phyloP scores from a whole-genome alignment of 2,329 filamentous ascomycete genomes.

The Seiridium cupressi region DNA sequence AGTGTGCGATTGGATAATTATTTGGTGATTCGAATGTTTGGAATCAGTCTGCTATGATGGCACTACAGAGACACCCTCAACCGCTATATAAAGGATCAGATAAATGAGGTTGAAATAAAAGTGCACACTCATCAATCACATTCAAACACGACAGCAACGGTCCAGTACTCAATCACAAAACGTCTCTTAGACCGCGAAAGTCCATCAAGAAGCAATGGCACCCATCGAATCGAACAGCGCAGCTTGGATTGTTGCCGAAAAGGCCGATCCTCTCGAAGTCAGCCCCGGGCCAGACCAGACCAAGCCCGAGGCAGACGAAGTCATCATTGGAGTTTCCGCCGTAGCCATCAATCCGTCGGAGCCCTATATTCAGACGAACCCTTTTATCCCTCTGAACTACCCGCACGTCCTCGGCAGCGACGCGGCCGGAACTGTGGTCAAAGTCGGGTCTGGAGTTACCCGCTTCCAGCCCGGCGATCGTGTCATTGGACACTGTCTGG shows the following conservation, averaged over 20 bases:
- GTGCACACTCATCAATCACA: background rate
- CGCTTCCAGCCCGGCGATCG: constrained; percentile 17
- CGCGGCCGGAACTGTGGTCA: constrained; percentile 14
- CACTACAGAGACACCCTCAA: no score
- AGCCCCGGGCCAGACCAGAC: constrained; percentile 8
- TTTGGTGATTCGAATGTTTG: no score
- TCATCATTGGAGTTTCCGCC: constrained; percentile 8
- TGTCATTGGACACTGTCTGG: constrained; percentile 12
- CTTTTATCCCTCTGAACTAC: constrained; percentile 11
- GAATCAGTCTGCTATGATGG: no score
- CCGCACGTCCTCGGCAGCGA: constrained; percentile 24
- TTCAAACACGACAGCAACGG: background rate
- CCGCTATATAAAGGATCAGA: no score
- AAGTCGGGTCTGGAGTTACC: constrained; percentile 13
- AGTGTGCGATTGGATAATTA: no score
- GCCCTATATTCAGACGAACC: constrained; percentile 1
- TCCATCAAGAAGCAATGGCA: background rate
- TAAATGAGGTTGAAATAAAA: no score
- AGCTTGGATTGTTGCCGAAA: background rate
- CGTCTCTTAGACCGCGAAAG: background rate
- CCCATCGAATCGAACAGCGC: constrained; percentile 9
- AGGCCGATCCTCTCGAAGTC: constrained; percentile 7
- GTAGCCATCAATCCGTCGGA: constrained; percentile 10
- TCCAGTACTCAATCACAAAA: background rate
- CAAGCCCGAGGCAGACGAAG: constrained; percentile 5